Evolutionary conservation across 352 stramenopile genomes (phyloP).

Genomic region (Stramenopiles sp.): DNA sequence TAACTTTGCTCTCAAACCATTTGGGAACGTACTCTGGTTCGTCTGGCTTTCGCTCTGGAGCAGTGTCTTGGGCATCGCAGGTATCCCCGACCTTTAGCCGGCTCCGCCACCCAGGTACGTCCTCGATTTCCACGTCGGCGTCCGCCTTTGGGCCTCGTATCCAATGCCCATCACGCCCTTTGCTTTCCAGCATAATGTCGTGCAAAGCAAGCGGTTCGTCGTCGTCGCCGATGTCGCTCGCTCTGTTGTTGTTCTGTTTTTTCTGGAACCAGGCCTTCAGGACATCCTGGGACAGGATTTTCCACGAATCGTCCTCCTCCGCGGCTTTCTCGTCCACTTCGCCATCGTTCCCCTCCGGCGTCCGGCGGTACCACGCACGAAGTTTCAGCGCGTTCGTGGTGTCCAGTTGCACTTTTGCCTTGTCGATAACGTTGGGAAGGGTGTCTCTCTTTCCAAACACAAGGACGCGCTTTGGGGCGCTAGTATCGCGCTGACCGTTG

Average conservation of each 20-base stretch:
- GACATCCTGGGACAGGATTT: too few relatives aligned
- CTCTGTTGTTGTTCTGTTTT: too few relatives aligned
- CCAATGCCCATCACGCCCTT: background rate
- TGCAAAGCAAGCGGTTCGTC: background rate
- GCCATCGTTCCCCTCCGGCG: too few relatives aligned
- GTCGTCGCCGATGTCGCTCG: too few relatives aligned
- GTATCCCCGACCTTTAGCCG: conserved; percentile 6
- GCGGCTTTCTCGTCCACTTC: too few relatives aligned
- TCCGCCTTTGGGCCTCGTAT: background rate
- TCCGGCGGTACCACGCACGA: background rate
- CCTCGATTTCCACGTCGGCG: background rate
- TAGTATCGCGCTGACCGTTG: background rate
- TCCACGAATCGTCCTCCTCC: too few relatives aligned
- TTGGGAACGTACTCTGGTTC: background rate
- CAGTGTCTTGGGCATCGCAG: conserved; percentile 1
- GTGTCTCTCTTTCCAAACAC: too few relatives aligned
- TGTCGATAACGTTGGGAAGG: background rate
- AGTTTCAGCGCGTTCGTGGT: background rate
- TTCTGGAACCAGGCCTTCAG: too few relatives aligned
- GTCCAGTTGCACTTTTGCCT: background rate
- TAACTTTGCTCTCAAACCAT: conserved; percentile 3
- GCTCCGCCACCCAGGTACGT: background rate
- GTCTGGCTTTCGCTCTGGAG: background rate
- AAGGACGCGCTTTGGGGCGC: too few relatives aligned
- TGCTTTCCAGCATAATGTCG: background rate